A percentile compares a stretch with the other conserved stretches of the same genome.
These are phyloP conservation scores for Chaetomium tenue DNA, from an alignment of 495 filamentous ascomycete genomes.

Conservation along the genomic window DNA sequence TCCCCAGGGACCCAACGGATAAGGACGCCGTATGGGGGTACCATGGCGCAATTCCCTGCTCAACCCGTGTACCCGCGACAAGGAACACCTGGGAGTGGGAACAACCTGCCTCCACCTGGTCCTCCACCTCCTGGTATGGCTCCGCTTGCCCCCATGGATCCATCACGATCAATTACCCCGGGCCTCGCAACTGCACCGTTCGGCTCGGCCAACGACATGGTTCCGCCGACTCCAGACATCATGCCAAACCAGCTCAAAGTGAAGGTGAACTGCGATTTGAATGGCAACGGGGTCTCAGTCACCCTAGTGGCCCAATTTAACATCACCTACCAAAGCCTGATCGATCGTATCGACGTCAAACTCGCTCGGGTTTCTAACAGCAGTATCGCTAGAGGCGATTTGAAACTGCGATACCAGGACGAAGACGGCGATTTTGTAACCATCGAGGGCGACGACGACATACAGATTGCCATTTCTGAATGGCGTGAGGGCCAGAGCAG, in stretches of 20 bases:
- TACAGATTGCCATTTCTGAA: conserved; percentile 88
- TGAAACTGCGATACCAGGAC: conserved; percentile 85
- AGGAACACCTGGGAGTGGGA: conserved; percentile 39
- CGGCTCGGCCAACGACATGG: conserved; percentile 35
- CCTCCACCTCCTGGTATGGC: conserved; percentile 35
- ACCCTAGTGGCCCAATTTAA: conserved; percentile 90
- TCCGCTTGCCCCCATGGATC: conserved; percentile 33
- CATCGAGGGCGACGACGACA: conserved; percentile 92
- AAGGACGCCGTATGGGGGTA: conserved; percentile 36
- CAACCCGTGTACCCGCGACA: conserved; percentile 50
- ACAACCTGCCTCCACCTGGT: conserved; percentile 35
- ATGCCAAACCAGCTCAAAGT: conserved; percentile 86
- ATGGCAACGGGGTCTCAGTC: conserved; percentile 68
- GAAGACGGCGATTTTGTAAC: conserved; percentile 90
- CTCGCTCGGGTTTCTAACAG: conserved; percentile 76
- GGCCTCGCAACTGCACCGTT: conserved; percentile 38
- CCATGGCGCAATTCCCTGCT: conserved; percentile 49
- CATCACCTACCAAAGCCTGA: conserved; percentile 86
- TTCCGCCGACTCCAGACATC: conserved; percentile 49
- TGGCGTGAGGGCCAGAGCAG: conserved; percentile 76
- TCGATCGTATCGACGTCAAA: conserved; percentile 96
- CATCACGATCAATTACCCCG: conserved; percentile 30
- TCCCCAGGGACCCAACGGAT: conserved; percentile 51
- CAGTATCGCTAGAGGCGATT: conserved; percentile 71
- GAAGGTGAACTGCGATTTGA: conserved; percentile 85